phyloP scores from a whole-genome alignment of 192 early-diverging fungal genomes.

The Backusella westeae region DNA sequence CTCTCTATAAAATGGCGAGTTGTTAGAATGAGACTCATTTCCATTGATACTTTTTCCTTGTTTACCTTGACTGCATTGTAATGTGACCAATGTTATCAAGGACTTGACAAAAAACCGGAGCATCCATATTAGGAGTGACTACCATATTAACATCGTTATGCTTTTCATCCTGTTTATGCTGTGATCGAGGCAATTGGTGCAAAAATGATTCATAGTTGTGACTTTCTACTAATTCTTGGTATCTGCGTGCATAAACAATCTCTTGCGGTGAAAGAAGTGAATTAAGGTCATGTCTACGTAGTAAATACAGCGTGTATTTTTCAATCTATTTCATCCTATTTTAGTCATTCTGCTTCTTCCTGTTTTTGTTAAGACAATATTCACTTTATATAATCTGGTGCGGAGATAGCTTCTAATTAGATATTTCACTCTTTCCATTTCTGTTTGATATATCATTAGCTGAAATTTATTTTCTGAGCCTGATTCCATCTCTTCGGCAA shows the following conservation, averaged over 20 bases:
- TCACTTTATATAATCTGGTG: slow-evolving; percentile 62
- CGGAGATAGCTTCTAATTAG: slow-evolving; percentile 60
- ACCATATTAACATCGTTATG: slow-evolving; percentile 38
- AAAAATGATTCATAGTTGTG: slow-evolving; percentile 51
- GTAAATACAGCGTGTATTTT: slow-evolving; percentile 41
- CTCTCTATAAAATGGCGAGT: background rate
- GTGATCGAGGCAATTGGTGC: slow-evolving; percentile 42
- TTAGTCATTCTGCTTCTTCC: background rate
- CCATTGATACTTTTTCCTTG: slow-evolving; percentile 27
- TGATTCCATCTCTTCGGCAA: slow-evolving; percentile 30
- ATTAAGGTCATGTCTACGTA: slow-evolving; percentile 35
- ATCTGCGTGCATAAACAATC: slow-evolving; percentile 46
- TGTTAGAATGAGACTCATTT: background rate
- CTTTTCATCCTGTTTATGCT: slow-evolving; percentile 49
- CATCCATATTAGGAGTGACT: slow-evolving; percentile 50
- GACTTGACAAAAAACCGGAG: slow-evolving; percentile 60
- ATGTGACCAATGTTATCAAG: slow-evolving; percentile 45
- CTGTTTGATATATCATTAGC: slow-evolving; percentile 58
- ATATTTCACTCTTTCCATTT: slow-evolving; percentile 68
- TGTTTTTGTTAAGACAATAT: background rate
- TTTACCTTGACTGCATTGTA: slow-evolving; percentile 10
- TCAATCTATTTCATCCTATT: slow-evolving; percentile 49
- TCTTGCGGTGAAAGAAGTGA: slow-evolving; percentile 50
- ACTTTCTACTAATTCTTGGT: slow-evolving; percentile 46
- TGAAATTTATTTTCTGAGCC: slow-evolving; percentile 44